Conservation (phyloP, 805 yeast genomes). For the Zygosaccharomyces rouxii region DNA sequence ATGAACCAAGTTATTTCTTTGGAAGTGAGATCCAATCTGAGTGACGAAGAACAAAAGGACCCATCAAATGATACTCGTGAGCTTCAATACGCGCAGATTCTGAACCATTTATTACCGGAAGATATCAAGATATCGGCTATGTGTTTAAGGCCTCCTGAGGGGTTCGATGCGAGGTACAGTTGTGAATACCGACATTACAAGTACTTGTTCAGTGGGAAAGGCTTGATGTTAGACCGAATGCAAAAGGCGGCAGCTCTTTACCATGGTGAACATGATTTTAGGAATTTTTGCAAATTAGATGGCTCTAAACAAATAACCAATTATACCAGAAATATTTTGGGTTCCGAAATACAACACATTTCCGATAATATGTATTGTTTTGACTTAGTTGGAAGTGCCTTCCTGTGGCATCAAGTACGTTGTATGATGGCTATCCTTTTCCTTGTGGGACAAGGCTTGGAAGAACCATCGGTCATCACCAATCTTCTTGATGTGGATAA, state of each 20-base stretch:
- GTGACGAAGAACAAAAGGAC: constrained; percentile 56
- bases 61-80: constrained; percentile 59
- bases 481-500: constrained; percentile 54
- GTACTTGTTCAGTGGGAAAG: constrained; percentile 60
- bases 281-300: constrained; percentile 92
- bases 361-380: constrained; percentile 54
- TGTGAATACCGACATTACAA: constrained; percentile 83
- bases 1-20: constrained; percentile 90
- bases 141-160: constrained; percentile 74
- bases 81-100: constrained; percentile 65
- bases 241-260: constrained; percentile 52
- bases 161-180: constrained; percentile 89
- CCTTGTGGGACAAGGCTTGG: constrained; percentile 74
- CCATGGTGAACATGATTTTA: constrained; percentile 79
- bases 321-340: constrained; percentile 58
- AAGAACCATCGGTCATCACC: constrained; percentile 52
- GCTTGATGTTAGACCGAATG: constrained; percentile 67
- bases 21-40: constrained; percentile 63
- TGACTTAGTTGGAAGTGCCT: constrained; percentile 82
- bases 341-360: constrained; percentile 44
- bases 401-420: constrained; percentile 96
- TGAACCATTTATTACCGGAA: constrained; percentile 73
- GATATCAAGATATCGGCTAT: constrained; percentile 82
- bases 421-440: constrained; percentile 87
- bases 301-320: constrained; percentile 89